A percentile compares a stretch with the other conserved stretches of the same genome.
These are phyloP conservation scores for Didymella sp. DNA, from an alignment of 2,329 filamentous ascomycete genomes.

Conservation along the genomic window DNA sequence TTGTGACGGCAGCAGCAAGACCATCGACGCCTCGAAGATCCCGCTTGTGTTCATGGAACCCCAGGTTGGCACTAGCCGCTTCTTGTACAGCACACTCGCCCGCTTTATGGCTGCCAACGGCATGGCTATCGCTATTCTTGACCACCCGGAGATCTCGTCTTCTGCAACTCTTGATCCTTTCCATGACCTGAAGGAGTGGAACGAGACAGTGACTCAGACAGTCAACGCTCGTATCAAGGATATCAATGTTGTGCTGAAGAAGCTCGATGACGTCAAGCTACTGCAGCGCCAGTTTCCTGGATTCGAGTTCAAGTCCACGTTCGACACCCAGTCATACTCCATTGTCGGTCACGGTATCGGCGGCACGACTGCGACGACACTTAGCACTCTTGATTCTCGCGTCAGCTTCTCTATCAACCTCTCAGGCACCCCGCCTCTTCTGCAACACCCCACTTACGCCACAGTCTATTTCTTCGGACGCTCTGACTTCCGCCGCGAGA, in stretches of 20 bases:
- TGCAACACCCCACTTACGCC: conserved; percentile 9
- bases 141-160: conserved; percentile 58
- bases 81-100: conserved; percentile 55
- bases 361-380: conserved; percentile 32
- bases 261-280: conserved; percentile 11
- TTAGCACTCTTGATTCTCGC: conserved; percentile 18
- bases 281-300: conserved; percentile 19
- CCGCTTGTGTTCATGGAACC: conserved; percentile 54
- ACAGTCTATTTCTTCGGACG: conserved; percentile 40
- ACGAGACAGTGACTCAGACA: conserved; percentile 20
- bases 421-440: conserved; percentile 28
- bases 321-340: conserved; percentile 20
- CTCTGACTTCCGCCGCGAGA: conserved; percentile 90
- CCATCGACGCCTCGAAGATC: conserved; percentile 19
- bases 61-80: conserved; percentile 54
- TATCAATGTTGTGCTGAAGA: conserved; percentile 28
- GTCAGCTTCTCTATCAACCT: conserved; percentile 34
- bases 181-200: conserved; percentile 23
- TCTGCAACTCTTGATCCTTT: conserved; percentile 27
- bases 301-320: conserved; percentile 17
- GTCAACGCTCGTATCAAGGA: conserved; percentile 28
- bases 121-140: conserved; percentile 57
- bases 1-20: conserved; percentile 23
- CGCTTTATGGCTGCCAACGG: conserved; percentile 57
- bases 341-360: conserved; percentile 43